A percentile compares a stretch with the other conserved stretches of the same genome.
phyloP scores from a whole-genome alignment of 164 flowering plant genomes.

The Annona cherimola region DNA sequence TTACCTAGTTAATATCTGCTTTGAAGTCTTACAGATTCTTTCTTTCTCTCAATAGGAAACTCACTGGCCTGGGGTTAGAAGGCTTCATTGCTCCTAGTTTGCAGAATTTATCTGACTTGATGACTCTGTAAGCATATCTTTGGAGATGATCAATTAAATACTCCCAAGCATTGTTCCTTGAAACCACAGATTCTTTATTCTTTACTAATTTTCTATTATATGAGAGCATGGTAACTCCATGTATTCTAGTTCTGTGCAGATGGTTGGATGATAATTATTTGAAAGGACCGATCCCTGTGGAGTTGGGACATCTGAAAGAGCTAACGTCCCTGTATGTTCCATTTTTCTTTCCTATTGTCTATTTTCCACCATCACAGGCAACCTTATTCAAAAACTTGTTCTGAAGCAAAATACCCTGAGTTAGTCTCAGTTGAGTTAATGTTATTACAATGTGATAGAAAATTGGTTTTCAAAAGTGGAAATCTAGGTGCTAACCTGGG shows the following conservation, averaged over 20 bases:
- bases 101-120: conserved; percentile 2
- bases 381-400: background rate
- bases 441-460: background rate
- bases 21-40: background rate
- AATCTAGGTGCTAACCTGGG: background rate
- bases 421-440: background rate
- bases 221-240: background rate
- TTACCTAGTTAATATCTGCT: background rate
- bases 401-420: background rate
- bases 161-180: background rate
- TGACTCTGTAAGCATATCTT: conserved; percentile 3
- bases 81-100: background rate
- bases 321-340: background rate
- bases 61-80: background rate
- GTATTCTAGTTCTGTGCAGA: background rate
- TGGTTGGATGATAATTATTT: background rate
- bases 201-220: background rate
- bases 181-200: background rate
- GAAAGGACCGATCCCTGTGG: background rate
- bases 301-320: background rate
- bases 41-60: background rate
- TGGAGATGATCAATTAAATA: background rate
- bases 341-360: background rate
- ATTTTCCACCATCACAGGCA: background rate
- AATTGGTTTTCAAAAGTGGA: background rate